Percentiles rank a stretch among this genome's conserved stretches.
These are phyloP conservation scores for Alternaria panax DNA, from an alignment of 2,329 filamentous ascomycete genomes.

Conservation along the genomic window DNA sequence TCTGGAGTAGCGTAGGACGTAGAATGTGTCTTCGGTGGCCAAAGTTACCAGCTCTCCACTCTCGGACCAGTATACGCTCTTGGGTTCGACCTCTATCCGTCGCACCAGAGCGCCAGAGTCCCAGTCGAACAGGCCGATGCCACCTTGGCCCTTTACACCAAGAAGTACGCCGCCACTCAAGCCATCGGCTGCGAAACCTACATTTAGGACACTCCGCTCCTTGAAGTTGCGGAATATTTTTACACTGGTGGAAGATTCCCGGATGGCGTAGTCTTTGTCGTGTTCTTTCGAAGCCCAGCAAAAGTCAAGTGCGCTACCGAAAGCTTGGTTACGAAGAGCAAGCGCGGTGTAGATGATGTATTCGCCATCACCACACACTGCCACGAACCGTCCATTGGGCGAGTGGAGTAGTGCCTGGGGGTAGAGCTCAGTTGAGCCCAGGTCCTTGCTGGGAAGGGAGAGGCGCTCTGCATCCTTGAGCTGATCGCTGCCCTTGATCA, in stretches of 20 bases:
- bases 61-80: constrained; percentile 92
- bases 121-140: constrained; percentile 97
- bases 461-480: constrained; percentile 91
- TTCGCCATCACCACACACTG: constrained; percentile 93
- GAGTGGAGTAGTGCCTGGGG: constrained; percentile 94
- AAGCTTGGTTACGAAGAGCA: constrained; percentile 96
- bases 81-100: constrained; percentile 82
- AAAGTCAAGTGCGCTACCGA: constrained; percentile 94
- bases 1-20: constrained; percentile 88
- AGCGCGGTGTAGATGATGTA: constrained; percentile 99
- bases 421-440: constrained; percentile 96
- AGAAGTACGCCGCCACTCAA: constrained; percentile 87
- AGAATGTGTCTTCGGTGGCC: constrained; percentile 94
- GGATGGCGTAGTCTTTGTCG: constrained; percentile 97
- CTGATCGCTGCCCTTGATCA: constrained; percentile 90
- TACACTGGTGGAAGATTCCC: constrained; percentile 91
- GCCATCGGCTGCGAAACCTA: constrained; percentile 94
- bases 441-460: constrained; percentile 86
- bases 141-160: constrained; percentile 93
- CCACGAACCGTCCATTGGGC: constrained; percentile 91
- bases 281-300: constrained; percentile 97
- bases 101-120: constrained; percentile 85
- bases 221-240: constrained; percentile 99
- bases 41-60: constrained; percentile 91
- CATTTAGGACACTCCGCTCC: constrained; percentile 90